phyloP scores from a whole-genome alignment of 2,329 filamentous ascomycete genomes.

The Verticillium albo-atrum region DNA sequence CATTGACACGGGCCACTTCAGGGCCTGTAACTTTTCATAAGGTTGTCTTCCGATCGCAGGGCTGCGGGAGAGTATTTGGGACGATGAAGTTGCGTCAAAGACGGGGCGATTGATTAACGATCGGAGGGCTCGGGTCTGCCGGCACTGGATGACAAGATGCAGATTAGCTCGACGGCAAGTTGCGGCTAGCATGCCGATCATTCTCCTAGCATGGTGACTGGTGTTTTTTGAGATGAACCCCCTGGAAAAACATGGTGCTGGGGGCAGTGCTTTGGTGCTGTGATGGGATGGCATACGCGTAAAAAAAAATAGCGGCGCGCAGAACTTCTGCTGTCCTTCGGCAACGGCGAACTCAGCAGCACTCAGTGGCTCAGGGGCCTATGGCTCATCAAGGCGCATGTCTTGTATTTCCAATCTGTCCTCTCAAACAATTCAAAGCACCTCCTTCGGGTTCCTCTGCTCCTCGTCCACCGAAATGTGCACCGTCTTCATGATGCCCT shows the following conservation, averaged over 20 bases:
- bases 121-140: neutral
- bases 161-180: neutral
- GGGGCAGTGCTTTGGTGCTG: no score
- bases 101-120: neutral
- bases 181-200: neutral
- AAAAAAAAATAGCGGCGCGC: no score
- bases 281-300: no score
- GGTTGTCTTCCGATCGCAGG: neutral
- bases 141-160: neutral
- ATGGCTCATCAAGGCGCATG: no score
- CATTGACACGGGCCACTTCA: neutral
- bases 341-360: no score
- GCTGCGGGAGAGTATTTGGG: neutral
- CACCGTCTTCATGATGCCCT: conserved; percentile 7
- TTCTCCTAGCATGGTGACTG: neutral
- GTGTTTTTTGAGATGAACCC: no score
- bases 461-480: conserved; percentile 5
- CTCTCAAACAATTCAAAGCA: neutral
- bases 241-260: neutral
- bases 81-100: neutral
- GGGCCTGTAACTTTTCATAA: neutral
- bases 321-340: no score
- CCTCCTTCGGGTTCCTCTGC: neutral
- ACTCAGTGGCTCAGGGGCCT: no score
- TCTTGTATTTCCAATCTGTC: no score